Evolutionary conservation across 2,329 filamentous ascomycete species (phyloP).

Genomic region (Fusarium sp.): DNA sequence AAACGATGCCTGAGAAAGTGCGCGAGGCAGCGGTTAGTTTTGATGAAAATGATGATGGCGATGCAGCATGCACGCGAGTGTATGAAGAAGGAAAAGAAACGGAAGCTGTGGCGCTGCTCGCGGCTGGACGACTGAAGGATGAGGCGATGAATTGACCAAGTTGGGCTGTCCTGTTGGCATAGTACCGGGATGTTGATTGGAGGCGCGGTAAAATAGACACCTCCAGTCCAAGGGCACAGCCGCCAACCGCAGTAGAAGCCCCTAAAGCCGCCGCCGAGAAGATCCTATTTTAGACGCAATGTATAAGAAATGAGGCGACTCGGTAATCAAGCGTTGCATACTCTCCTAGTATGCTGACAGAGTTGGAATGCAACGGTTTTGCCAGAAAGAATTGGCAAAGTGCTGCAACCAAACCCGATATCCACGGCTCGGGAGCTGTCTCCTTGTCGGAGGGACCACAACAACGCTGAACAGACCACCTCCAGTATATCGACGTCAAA

Average conservation of each 20-base stretch:
- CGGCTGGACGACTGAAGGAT: constrained; percentile 31
- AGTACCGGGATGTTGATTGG: constrained; percentile 37
- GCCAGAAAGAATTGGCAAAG: constrained; percentile 1
- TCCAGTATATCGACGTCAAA: not conserved
- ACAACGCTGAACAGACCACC: constrained; percentile 23
- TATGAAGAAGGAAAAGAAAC: constrained; percentile 23
- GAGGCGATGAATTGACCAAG: constrained; percentile 37
- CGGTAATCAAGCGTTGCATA: not conserved
- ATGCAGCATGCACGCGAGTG: not conserved
- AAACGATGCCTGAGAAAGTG: constrained; percentile 37
- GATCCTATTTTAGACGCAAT: constrained; percentile 3
- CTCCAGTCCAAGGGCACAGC: constrained; percentile 27
- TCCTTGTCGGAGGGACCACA: constrained; percentile 19
- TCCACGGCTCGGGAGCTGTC: constrained; percentile 20
- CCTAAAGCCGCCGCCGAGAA: constrained; percentile 14
- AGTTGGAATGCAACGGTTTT: not conserved
- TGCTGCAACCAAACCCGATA: not conserved
- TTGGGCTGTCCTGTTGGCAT: constrained; percentile 27
- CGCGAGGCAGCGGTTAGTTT: constrained; percentile 32
- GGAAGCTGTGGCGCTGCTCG: constrained; percentile 35
- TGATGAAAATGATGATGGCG: constrained; percentile 30
- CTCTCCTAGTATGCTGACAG: not conserved
- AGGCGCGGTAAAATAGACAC: constrained; percentile 39
- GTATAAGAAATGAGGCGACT: not conserved
- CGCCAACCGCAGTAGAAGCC: constrained; percentile 33